These are phyloP conservation scores for Tolypocladium sp. DNA, from an alignment of 2,329 filamentous ascomycete genomes.

Conservation along the genomic window DNA sequence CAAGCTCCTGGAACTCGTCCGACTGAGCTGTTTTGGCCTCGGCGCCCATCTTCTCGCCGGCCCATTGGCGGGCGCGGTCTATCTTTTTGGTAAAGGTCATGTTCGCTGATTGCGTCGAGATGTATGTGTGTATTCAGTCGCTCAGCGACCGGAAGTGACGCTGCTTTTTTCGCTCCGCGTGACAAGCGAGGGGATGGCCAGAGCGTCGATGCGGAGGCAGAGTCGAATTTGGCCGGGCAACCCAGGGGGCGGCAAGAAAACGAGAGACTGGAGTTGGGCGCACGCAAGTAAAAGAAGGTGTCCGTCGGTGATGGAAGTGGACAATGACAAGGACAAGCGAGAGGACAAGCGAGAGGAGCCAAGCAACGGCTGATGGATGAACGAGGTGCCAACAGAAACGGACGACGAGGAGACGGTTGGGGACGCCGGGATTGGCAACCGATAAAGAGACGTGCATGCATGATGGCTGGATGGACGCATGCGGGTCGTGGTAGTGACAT, in stretches of 20 bases:
- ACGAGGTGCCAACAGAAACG: background rate
- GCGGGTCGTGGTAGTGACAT: background rate
- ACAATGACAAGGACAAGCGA: background rate
- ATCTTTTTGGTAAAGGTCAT: conserved; percentile 72
- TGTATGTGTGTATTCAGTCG: background rate
- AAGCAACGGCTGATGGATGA: background rate
- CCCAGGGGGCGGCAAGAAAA: background rate
- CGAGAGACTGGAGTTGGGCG: background rate
- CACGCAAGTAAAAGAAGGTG: background rate
- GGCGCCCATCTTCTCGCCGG: conserved; percentile 88
- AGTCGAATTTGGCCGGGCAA: background rate
- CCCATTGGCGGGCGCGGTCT: conserved; percentile 96
- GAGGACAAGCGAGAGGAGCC: background rate
- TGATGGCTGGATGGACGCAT: background rate
- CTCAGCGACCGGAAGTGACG: background rate
- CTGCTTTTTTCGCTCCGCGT: background rate
- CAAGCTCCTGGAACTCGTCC: conserved; percentile 84
- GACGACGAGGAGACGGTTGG: background rate
- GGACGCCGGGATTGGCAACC: background rate
- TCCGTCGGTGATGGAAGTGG: background rate
- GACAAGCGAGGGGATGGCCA: background rate
- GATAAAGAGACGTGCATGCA: background rate
- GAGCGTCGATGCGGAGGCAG: background rate
- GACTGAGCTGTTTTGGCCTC: conserved; percentile 80
- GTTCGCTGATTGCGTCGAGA: conserved; percentile 2